phyloP scores from a whole-genome alignment of 257 asterid genomes.

The Gynochthodes officinalis region DNA sequence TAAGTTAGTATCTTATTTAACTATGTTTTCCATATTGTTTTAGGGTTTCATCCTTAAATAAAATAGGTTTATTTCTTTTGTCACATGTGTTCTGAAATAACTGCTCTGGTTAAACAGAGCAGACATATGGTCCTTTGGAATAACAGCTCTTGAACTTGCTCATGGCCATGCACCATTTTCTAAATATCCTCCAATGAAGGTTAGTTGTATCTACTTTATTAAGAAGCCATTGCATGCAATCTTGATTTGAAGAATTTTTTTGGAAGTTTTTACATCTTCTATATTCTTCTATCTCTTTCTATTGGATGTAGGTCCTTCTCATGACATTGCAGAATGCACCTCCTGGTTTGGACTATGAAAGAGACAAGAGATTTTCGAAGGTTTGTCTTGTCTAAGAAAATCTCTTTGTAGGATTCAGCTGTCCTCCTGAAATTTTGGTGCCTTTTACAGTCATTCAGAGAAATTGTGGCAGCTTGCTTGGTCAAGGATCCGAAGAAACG shows the following conservation, averaged over 20 bases:
- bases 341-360: constrained; percentile 97
- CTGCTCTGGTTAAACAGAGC: constrained; percentile 57
- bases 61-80: constrained; percentile 10
- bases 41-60: background rate
- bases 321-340: constrained; percentile 99
- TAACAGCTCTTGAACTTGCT: constrained; percentile 99
- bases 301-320: constrained; percentile 75
- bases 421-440: constrained; percentile 29
- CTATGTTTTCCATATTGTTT: constrained; percentile 10
- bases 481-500: constrained; percentile 99
- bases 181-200: constrained; percentile 99
- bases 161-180: constrained; percentile 99
- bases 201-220: constrained; percentile 22
- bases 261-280: constrained; percentile 8
- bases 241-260: constrained; percentile 10
- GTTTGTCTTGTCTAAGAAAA: constrained; percentile 41
- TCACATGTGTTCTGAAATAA: constrained; percentile 22
- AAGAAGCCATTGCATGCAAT: constrained; percentile 17
- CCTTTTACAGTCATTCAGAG: constrained; percentile 80
- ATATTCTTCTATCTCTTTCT: background rate
- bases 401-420: constrained; percentile 20
- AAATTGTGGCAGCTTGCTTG: constrained; percentile 94
- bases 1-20: constrained; percentile 53
- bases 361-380: constrained; percentile 96
- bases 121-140: constrained; percentile 98